A percentile compares a stretch with the other conserved stretches of the same genome.
Evolutionary conservation across 2,329 filamentous ascomycete genomes (phyloP).

Genomic region (Coniosporium tulheliwenetii): DNA sequence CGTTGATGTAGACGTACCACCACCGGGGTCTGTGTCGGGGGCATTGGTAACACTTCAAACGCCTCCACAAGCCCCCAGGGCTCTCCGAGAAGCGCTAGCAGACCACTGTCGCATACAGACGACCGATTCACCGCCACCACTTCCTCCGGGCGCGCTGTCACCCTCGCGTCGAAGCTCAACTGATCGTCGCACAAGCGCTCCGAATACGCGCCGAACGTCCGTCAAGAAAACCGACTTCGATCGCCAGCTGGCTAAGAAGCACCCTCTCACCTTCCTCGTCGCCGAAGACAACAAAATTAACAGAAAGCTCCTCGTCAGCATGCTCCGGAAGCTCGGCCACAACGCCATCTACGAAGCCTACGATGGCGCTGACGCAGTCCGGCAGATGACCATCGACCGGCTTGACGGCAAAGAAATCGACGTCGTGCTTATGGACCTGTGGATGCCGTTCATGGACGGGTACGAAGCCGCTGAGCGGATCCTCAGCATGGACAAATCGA

Average conservation of each 20-base stretch:
- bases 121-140: not conserved
- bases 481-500: conserved; percentile 31
- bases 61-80: no score
- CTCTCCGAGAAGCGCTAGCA: no score
- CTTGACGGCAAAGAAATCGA: conserved; percentile 30
- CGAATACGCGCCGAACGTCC: conserved; percentile 7
- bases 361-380: conserved; percentile 52
- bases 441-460: conserved; percentile 62
- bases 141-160: no score
- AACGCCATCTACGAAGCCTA: conserved; percentile 46
- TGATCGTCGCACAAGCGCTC: no score
- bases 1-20: no score
- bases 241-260: conserved; percentile 39
- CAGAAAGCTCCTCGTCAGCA: conserved; percentile 48
- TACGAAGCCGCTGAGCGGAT: conserved; percentile 53
- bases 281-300: conserved; percentile 63
- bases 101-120: no score
- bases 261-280: conserved; percentile 52
- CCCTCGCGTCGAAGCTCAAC: no score
- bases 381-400: conserved; percentile 30
- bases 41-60: no score
- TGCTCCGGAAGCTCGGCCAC: conserved; percentile 54
- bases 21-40: no score
- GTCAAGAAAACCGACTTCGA: conserved; percentile 28
- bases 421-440: conserved; percentile 58